Evolutionary conservation across 2,329 filamentous ascomycete species (phyloP).

Genomic region (Aspergillus sp.): DNA sequence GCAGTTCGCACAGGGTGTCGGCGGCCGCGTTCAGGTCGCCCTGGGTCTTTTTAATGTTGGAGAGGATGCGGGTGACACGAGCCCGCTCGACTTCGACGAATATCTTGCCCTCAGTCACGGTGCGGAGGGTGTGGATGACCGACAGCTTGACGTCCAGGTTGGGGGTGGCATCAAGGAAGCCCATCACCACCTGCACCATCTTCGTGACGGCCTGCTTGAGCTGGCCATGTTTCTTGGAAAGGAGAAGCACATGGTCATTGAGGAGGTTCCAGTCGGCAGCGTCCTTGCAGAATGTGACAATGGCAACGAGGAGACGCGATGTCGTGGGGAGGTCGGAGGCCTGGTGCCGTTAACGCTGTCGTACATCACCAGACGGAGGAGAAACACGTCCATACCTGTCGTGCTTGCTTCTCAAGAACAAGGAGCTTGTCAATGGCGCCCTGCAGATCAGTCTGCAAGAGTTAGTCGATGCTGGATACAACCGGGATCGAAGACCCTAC

Average conservation of each 20-base stretch:
- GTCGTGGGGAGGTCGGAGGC: conserved; percentile 95
- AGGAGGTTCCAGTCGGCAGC: conserved; percentile 89
- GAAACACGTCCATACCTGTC: conserved; percentile 64
- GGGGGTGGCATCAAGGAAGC: conserved; percentile 82
- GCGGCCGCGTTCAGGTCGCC: conserved; percentile 86
- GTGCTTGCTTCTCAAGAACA: conserved; percentile 89
- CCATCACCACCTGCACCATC: conserved; percentile 97
- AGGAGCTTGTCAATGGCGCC: conserved; percentile 91
- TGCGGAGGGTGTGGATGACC: conserved; percentile 90
- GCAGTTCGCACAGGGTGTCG: conserved; percentile 92
- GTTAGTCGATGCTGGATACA: conserved; percentile 15
- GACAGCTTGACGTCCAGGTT: conserved; percentile 83
- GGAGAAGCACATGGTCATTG: conserved; percentile 91
- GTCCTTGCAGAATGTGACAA: conserved; percentile 93
- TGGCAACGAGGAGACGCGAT: conserved; percentile 78
- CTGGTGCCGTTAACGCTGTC: conserved; percentile 44
- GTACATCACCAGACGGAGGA: not conserved
- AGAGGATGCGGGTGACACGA: conserved; percentile 89
- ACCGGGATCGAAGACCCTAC: conserved; percentile 46
- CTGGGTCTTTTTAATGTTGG: conserved; percentile 95
- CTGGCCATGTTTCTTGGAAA: conserved; percentile 99
- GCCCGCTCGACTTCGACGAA: conserved; percentile 98
- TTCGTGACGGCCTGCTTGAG: conserved; percentile 98
- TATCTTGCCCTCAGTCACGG: conserved; percentile 98
- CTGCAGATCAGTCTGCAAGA: conserved; percentile 62